phyloP scores from a whole-genome alignment of 768 basidiomycete species.

The Suillus subalutaceus region DNA sequence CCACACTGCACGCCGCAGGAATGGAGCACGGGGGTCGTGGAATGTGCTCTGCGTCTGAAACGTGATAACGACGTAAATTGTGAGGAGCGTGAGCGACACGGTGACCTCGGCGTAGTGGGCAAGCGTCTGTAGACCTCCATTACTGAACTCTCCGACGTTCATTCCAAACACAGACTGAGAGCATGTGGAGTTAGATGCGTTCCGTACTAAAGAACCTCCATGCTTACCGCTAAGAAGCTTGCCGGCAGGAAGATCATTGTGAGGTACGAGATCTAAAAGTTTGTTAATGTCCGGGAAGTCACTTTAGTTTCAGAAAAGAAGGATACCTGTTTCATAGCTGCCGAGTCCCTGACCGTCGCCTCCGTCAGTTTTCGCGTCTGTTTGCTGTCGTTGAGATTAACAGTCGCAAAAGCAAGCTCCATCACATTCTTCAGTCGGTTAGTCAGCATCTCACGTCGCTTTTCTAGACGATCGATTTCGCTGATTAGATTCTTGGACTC shows the following conservation, averaged over 20 bases:
- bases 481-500: constrained; percentile 51
- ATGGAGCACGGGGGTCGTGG: constrained; percentile 17
- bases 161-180: constrained; percentile 56
- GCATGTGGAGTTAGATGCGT: not conserved
- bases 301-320: constrained; percentile 27
- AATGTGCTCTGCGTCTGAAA: constrained; percentile 42
- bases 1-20: constrained; percentile 27
- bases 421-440: constrained; percentile 37
- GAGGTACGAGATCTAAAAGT: constrained; percentile 44
- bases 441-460: constrained; percentile 32
- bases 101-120: constrained; percentile 45
- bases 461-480: constrained; percentile 53
- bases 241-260: constrained; percentile 68
- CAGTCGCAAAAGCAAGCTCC: constrained; percentile 51
- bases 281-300: not conserved
- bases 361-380: constrained; percentile 54
- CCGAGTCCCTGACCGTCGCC: constrained; percentile 45
- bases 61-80: constrained; percentile 57
- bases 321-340: constrained; percentile 39
- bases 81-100: constrained; percentile 48
- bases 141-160: constrained; percentile 53
- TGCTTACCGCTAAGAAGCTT: constrained; percentile 42
- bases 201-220: not conserved
- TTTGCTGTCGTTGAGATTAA: constrained; percentile 59
- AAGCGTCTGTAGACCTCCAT: constrained; percentile 35